These are phyloP conservation scores for Incumbomyces delicatus DNA, from an alignment of 2,329 filamentous ascomycete genomes.

Conservation along the genomic window DNA sequence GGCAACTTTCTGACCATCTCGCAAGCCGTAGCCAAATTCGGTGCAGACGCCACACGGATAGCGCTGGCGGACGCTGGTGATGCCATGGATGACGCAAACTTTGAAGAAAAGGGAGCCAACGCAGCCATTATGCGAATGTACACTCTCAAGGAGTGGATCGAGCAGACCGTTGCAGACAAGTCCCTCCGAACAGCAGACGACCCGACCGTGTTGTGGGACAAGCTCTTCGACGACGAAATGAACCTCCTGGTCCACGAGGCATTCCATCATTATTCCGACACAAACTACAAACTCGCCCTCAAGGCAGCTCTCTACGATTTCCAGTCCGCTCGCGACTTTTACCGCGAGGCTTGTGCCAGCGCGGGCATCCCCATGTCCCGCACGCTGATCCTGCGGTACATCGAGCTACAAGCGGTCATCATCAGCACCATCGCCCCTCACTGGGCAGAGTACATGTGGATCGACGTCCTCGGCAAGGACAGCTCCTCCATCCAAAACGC, in stretches of 20 bases:
- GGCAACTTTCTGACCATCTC: constrained; percentile 92
- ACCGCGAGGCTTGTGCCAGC: constrained; percentile 70
- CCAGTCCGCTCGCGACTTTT: constrained; percentile 76
- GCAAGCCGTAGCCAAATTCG: constrained; percentile 82
- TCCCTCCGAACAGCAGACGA: constrained; percentile 59
- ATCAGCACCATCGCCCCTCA: constrained; percentile 80
- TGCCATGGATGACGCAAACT: constrained; percentile 90
- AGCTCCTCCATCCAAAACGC: constrained; percentile 67
- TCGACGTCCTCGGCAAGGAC: constrained; percentile 69
- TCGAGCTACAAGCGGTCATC: constrained; percentile 76
- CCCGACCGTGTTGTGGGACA: constrained; percentile 68
- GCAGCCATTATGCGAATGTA: constrained; percentile 79
- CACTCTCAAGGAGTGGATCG: constrained; percentile 80
- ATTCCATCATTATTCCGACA: constrained; percentile 65
- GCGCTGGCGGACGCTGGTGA: constrained; percentile 92
- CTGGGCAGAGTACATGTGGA: constrained; percentile 90
- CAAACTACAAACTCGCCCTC: constrained; percentile 76
- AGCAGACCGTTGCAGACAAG: constrained; percentile 68
- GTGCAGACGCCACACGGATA: constrained; percentile 83
- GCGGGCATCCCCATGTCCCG: constrained; percentile 79
- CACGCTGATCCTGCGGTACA: constrained; percentile 67
- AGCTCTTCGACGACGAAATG: constrained; percentile 87
- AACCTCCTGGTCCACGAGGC: constrained; percentile 73
- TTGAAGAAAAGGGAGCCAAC: constrained; percentile 91
- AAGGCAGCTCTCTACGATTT: constrained; percentile 86